Percentiles rank a stretch among this genome's conserved stretches.
Conservation (phyloP, 805 yeast genomes). For the Sporopachydermia lactativora region DNA sequence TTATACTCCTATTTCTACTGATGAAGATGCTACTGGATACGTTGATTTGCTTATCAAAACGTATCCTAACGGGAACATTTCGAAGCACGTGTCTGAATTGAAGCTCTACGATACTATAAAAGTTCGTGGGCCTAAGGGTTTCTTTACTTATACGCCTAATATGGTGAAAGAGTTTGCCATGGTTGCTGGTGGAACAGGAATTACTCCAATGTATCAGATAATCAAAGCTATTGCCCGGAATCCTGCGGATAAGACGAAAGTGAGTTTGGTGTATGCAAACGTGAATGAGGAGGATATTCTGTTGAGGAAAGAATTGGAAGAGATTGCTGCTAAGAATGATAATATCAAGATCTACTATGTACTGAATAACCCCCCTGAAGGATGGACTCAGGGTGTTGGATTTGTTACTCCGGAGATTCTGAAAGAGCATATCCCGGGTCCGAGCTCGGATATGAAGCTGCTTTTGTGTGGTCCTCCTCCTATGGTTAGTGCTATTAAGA, state of each 20-base stretch:
- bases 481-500: constrained; percentile 76
- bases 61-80: constrained; percentile 75
- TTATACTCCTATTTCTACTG: constrained; percentile 81
- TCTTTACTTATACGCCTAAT: constrained; percentile 69
- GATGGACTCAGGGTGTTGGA: constrained; percentile 71
- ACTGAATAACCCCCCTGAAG: constrained; percentile 53
- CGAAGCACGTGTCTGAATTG: constrained; percentile 56
- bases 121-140: constrained; percentile 82
- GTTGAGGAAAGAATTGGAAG: constrained; percentile 67
- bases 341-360: constrained; percentile 59
- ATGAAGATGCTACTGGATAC: constrained; percentile 56
- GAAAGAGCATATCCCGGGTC: constrained; percentile 44
- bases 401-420: constrained; percentile 68
- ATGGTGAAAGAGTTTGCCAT: constrained; percentile 62
- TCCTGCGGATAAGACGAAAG: constrained; percentile 66
- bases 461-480: constrained; percentile 92
- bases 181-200: constrained; percentile 97
- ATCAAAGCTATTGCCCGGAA: constrained; percentile 61
- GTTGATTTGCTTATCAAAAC: constrained; percentile 80
- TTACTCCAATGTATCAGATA: constrained; percentile 93
- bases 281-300: constrained; percentile 69
- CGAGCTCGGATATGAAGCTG: constrained; percentile 48
- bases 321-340: constrained; percentile 34
- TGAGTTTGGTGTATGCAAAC: constrained; percentile 69
- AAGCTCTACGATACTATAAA: constrained; percentile 67